A percentile compares a stretch with the other conserved stretches of the same genome.
phyloP scores from a whole-genome alignment of 352 stramenopile species.

The Peronospora belbahrii region DNA sequence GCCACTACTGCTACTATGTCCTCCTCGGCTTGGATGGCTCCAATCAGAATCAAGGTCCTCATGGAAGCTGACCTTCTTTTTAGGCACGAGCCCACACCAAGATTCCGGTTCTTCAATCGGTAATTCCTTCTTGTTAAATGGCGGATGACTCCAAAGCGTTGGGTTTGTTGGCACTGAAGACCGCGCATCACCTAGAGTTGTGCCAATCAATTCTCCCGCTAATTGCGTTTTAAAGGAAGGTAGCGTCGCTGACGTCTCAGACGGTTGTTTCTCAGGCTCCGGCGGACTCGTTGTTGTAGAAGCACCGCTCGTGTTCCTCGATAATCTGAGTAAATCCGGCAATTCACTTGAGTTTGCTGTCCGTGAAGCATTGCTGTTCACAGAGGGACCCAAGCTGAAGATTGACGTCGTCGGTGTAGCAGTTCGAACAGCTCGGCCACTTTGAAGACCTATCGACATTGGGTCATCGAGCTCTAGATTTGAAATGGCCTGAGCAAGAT shows the following conservation, averaged over 20 bases:
- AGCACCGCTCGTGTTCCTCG: constrained; percentile 17
- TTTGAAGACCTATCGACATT: constrained; percentile 49
- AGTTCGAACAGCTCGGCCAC: constrained; percentile 24
- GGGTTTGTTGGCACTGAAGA: constrained; percentile 34
- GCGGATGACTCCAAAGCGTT: constrained; percentile 51
- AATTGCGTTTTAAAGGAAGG: constrained; percentile 33
- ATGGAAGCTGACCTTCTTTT: constrained; percentile 30
- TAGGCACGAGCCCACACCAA: constrained; percentile 11
- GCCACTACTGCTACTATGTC: constrained; percentile 9
- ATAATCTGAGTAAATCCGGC: constrained; percentile 23
- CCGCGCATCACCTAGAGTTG: constrained; percentile 9
- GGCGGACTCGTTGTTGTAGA: constrained; percentile 7
- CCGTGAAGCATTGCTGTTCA: constrained; percentile 23
- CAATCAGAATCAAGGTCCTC: constrained; percentile 14
- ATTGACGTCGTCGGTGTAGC: constrained; percentile 52
- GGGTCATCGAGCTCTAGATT: constrained; percentile 67
- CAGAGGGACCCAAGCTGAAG: constrained; percentile 44
- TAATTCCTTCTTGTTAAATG: constrained; percentile 35
- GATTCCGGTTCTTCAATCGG: constrained; percentile 4
- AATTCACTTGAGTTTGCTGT: constrained; percentile 17
- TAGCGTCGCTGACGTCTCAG: constrained; percentile 40
- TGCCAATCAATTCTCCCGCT: neutral
- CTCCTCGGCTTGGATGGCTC: constrained; percentile 7
- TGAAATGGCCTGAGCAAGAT: constrained; percentile 59
- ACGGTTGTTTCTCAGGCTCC: constrained; percentile 3